Evolutionary conservation across 2,329 filamentous ascomycete species (phyloP).

Genomic region (Sporothrix pseudoabietina): DNA sequence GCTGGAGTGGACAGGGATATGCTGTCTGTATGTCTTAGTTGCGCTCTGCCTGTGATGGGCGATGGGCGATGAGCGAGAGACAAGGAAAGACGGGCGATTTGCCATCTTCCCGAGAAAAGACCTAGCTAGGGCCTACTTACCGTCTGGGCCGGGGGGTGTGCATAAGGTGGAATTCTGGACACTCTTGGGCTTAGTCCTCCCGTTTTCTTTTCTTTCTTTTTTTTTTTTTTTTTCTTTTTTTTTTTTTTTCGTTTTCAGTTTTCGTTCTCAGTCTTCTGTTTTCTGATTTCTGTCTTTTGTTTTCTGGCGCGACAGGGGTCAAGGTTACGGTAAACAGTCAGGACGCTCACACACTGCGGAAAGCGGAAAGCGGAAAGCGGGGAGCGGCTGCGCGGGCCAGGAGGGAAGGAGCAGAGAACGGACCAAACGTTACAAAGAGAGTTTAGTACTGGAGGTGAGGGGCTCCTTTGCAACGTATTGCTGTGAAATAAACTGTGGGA

Average conservation of each 20-base stretch:
- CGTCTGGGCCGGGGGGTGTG: not conserved
- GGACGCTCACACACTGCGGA: not conserved
- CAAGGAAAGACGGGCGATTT: not conserved
- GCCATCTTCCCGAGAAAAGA: slow-evolving; percentile 4
- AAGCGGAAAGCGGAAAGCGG: not conserved
- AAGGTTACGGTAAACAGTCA: slow-evolving; percentile 3
- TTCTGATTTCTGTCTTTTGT: too few species aligned
- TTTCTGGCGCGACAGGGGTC: not conserved
- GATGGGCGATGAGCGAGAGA: not conserved
- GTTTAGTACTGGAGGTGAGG: too few species aligned
- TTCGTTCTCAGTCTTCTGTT: too few species aligned
- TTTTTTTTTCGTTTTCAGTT: too few species aligned
- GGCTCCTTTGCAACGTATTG: not conserved
- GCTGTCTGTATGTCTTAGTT: not conserved
- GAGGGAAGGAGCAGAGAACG: not conserved
- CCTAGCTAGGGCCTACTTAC: not conserved
- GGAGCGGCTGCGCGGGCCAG: slow-evolving; percentile 2
- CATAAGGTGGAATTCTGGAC: not conserved
- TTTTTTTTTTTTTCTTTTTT: too few species aligned
- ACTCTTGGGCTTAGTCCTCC: not conserved
- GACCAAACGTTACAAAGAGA: not conserved
- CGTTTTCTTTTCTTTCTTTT: too few species aligned
- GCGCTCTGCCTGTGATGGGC: too few species aligned
- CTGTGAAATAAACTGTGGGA: not conserved
- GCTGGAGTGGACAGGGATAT: not conserved